Conservation (phyloP, 169 alveolate genomes). For the Perkinsus chesapeaki region DNA sequence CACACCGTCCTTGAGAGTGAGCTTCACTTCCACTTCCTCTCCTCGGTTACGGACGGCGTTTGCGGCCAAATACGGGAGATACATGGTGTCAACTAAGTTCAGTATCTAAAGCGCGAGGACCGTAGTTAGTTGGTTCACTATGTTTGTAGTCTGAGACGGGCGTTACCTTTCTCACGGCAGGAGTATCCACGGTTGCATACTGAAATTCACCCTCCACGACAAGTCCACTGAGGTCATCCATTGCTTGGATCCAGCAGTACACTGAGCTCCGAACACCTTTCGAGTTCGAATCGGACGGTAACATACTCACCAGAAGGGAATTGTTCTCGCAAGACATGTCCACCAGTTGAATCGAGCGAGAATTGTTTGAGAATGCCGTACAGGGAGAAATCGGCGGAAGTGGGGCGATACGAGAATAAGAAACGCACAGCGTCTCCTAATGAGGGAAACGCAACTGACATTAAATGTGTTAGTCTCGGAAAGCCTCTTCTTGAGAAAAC, state of each 20-base stretch:
- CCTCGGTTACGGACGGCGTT: too few relatives aligned
- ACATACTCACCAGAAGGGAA: not conserved
- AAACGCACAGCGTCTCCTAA: not conserved
- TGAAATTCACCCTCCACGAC: not conserved
- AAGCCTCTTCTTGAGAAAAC: too few relatives aligned
- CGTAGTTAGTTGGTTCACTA: not conserved
- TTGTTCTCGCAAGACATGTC: not conserved
- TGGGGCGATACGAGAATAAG: not conserved
- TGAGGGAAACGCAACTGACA: not conserved
- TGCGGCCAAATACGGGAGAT: too few relatives aligned
- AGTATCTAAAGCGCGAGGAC: not conserved
- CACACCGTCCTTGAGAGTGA: too few relatives aligned
- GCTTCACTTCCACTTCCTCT: too few relatives aligned
- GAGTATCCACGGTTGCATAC: not conserved
- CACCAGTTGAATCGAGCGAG: not conserved
- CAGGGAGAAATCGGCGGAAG: not conserved
- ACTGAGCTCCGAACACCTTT: too few relatives aligned
- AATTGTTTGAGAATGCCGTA: not conserved
- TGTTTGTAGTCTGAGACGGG: too few relatives aligned
- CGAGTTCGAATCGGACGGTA: not conserved
- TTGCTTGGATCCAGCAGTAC: not conserved
- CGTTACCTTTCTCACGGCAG: not conserved
- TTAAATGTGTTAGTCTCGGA: conserved; percentile 11
- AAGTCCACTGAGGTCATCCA: not conserved
- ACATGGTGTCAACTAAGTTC: not conserved